phyloP scores from a whole-genome alignment of 192 early-diverging fungal species.

The Backusella circina region DNA sequence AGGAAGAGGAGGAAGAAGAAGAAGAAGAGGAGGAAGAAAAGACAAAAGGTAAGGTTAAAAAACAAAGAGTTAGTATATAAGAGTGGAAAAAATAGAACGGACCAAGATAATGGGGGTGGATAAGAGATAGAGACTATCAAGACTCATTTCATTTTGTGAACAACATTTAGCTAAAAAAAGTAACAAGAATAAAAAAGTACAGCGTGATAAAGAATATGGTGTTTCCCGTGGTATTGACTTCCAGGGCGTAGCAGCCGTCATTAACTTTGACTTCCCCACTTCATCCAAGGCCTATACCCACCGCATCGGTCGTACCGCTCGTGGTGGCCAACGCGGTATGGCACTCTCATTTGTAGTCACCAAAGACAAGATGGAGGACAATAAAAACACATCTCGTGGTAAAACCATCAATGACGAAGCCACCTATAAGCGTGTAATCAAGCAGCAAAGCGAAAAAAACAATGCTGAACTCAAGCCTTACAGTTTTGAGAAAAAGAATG shows the following conservation, averaged over 20 bases:
- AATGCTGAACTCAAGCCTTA: conserved; percentile 68
- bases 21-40: conserved; percentile 25
- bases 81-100: conserved; percentile 18
- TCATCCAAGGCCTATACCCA: conserved; percentile 87
- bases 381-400: conserved; percentile 28
- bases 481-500: conserved; percentile 83
- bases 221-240: conserved; percentile 97
- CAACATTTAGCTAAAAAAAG: conserved; percentile 16
- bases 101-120: conserved; percentile 43
- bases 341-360: conserved; percentile 80
- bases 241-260: conserved; percentile 84
- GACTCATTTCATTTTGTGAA: neutral
- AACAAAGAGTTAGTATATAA: neutral
- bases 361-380: conserved; percentile 38
- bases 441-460: conserved; percentile 50
- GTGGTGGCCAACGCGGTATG: conserved; percentile 87
- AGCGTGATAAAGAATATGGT: conserved; percentile 86
- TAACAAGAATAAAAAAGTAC: conserved; percentile 43
- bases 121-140: conserved; percentile 54
- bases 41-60: conserved; percentile 20
- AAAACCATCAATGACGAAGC: conserved; percentile 54
- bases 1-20: conserved; percentile 31
- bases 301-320: conserved; percentile 92
- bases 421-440: conserved; percentile 72
- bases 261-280: conserved; percentile 96